A percentile compares a stretch with the other conserved stretches of the same genome.
Conservation (phyloP, 305 asterid species). For the Fraxinus velutina region DNA sequence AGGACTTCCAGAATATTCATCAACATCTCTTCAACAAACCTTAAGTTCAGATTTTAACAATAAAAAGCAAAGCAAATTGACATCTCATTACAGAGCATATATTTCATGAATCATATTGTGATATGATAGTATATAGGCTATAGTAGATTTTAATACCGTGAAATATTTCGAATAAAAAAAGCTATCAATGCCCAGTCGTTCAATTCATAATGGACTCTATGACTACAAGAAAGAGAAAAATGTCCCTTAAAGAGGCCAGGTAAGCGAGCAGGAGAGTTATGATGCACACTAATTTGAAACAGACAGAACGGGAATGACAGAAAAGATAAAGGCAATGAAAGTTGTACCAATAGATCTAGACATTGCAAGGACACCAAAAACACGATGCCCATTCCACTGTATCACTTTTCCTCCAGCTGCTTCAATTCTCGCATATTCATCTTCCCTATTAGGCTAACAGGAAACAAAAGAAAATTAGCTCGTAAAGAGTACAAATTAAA, state of each 20-base stretch:
- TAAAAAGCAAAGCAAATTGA: background rate
- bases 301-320: background rate
- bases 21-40: background rate
- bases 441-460: constrained; percentile 82
- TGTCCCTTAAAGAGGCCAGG: background rate
- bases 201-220: background rate
- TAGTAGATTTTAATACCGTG: background rate
- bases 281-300: background rate
- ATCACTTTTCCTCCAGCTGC: constrained; percentile 97
- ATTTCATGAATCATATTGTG: background rate
- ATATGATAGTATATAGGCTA: background rate
- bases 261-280: background rate
- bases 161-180: background rate
- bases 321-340: constrained; percentile 2
- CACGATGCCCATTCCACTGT: constrained; percentile 98
- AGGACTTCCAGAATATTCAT: background rate
- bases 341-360: constrained; percentile 88
- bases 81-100: background rate
- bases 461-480: constrained; percentile 13
- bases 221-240: background rate
- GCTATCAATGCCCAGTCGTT: background rate
- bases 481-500: background rate
- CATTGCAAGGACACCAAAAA: constrained; percentile 97
- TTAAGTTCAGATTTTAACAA: background rate
- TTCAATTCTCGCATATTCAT: constrained; percentile 85